phyloP scores from a whole-genome alignment of 495 filamentous ascomycete species.

The Sporormia fimetaria region DNA sequence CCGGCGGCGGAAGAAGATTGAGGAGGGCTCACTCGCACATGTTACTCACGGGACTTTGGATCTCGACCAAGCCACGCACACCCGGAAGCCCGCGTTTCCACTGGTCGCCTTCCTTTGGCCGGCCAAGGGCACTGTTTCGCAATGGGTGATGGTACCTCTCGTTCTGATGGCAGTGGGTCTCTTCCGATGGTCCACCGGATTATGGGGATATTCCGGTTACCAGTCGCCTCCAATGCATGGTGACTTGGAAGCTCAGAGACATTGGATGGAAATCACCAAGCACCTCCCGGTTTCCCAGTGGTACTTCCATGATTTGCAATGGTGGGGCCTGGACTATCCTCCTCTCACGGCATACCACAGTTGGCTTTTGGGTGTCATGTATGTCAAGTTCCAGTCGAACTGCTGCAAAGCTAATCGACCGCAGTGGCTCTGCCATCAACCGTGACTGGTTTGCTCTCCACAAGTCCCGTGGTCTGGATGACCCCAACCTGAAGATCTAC shows the following conservation, averaged over 20 bases:
- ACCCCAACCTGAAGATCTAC: conserved; percentile 72
- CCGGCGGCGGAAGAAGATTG: conserved; percentile 47
- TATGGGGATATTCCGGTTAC: conserved; percentile 91
- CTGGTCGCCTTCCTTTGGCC: conserved; percentile 89
- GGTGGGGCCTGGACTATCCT: conserved; percentile 97
- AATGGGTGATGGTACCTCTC: conserved; percentile 85
- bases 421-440: conserved; percentile 60
- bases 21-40: conserved; percentile 35
- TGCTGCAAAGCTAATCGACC: conserved; percentile 17
- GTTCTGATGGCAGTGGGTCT: conserved; percentile 84
- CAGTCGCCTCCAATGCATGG: conserved; percentile 82
- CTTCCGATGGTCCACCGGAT: conserved; percentile 80
- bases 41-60: conserved; percentile 42
- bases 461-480: conserved; percentile 68
- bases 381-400: conserved; percentile 13
- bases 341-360: conserved; percentile 96
- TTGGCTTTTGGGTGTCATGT: conserved; percentile 84
- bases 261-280: conserved; percentile 96
- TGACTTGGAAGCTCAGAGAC: conserved; percentile 92
- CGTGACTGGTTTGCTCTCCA: conserved; percentile 83
- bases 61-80: conserved; percentile 35
- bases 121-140: conserved; percentile 65
- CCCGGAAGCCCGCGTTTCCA: conserved; percentile 57
- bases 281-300: conserved; percentile 83
- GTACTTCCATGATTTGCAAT: conserved; percentile 94